Evolutionary conservation across 208 protist species (phyloP).

Genomic region (Leishmania braziliensis): DNA sequence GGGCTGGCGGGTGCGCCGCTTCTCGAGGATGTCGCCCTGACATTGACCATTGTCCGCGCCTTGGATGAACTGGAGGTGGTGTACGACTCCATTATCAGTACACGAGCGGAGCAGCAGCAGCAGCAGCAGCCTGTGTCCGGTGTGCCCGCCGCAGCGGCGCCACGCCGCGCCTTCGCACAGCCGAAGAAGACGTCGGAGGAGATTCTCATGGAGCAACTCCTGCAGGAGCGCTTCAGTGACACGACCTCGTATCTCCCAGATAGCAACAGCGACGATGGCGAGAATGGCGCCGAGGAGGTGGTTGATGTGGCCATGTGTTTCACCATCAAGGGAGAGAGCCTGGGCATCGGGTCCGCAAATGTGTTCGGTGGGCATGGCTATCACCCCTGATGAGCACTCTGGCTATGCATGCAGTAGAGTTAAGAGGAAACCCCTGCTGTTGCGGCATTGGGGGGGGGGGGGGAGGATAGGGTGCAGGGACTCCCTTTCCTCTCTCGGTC

Average conservation of each 20-base stretch:
- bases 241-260: constrained; percentile 28
- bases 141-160: background rate
- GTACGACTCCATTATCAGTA: constrained; percentile 44
- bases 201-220: constrained; percentile 54
- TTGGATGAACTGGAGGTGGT: constrained; percentile 74
- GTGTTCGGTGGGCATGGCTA: constrained; percentile 84
- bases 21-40: constrained; percentile 36
- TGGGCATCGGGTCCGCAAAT: constrained; percentile 65
- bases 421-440: background rate
- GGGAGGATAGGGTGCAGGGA: background rate
- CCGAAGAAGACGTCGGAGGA: constrained; percentile 47
- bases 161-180: background rate
- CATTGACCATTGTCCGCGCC: constrained; percentile 44
- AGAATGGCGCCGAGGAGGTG: background rate
- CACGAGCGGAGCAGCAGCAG: constrained; percentile 5
- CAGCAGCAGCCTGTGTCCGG: background rate
- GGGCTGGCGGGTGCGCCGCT: background rate
- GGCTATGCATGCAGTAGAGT: background rate
- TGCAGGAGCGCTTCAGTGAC: constrained; percentile 61
- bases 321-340: constrained; percentile 48
- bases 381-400: constrained; percentile 28
- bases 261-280: constrained; percentile 26
- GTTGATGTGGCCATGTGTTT: constrained; percentile 87
- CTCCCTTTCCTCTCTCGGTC: background rate
- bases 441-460: background rate